Conservation (phyloP, 1,284 basidiomycete genomes). For the Austroboletus novae-zelandiae region DNA sequence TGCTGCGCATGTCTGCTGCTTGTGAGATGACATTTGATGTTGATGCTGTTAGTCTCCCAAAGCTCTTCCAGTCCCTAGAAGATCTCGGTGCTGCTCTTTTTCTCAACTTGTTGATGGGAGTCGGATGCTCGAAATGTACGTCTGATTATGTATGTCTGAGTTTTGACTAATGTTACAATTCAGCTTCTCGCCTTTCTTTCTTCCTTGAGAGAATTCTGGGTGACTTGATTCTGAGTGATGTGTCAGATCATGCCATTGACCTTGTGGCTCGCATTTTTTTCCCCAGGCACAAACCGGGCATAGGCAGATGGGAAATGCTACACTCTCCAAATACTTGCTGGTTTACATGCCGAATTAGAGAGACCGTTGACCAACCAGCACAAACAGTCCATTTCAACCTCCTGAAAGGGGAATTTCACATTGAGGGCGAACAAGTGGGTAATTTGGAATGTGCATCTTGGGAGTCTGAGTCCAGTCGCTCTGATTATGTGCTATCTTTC, state of each 20-base stretch:
- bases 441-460: conserved; percentile 22
- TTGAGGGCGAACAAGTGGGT: conserved; percentile 33
- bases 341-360: background rate
- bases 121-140: too few relatives aligned
- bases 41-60: background rate
- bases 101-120: background rate
- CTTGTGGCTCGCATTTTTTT: conserved; percentile 34
- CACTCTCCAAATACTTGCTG: background rate
- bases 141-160: too few relatives aligned
- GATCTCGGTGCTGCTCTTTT: background rate
- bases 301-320: background rate
- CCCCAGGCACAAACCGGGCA: conserved; percentile 11
- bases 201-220: conserved; percentile 20
- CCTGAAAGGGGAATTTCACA: background rate
- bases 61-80: background rate
- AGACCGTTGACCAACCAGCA: background rate
- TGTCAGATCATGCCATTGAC: conserved; percentile 26
- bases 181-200: conserved; percentile 25
- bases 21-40: background rate
- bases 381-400: background rate
- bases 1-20: background rate
- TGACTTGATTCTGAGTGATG: conserved; percentile 1
- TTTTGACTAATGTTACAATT: background rate
- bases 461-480: too few relatives aligned
- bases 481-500: too few relatives aligned